Conservation (phyloP, 345 rosid species). For the Salix brachista region DNA sequence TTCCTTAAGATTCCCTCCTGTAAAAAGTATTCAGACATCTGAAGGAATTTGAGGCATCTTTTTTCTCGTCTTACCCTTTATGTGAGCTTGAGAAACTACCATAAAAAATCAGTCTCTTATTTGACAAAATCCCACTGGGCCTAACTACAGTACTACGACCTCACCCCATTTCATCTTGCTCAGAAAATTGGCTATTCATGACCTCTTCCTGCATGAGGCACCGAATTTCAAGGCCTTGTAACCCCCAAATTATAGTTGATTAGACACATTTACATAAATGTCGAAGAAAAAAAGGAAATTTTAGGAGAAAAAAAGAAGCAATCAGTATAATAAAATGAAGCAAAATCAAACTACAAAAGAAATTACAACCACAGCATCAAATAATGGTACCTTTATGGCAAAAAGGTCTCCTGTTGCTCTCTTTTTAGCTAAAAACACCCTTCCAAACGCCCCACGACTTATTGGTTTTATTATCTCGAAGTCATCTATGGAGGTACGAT, state of each 20-base stretch:
- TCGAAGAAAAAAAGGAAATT: not conserved
- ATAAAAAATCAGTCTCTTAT: not conserved
- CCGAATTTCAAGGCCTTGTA: not conserved
- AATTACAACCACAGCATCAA: conserved; percentile 12
- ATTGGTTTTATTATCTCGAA: conserved; percentile 99
- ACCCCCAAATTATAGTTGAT: not conserved
- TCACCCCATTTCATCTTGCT: not conserved
- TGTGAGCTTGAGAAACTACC: not conserved
- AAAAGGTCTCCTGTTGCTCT: conserved; percentile 98
- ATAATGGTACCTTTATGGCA: conserved; percentile 73
- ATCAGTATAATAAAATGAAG: not conserved
- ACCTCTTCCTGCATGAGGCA: not conserved
- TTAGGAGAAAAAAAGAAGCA: not conserved
- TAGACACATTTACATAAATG: not conserved
- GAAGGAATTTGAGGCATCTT: not conserved
- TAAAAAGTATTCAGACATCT: not conserved
- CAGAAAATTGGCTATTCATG: not conserved
- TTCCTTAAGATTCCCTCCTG: not conserved
- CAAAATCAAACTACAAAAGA: conserved; percentile 4
- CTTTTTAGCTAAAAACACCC: conserved; percentile 95
- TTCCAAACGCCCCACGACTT: conserved; percentile 99
- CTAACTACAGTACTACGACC: not conserved
- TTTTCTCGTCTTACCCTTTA: not conserved
- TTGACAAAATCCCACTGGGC: not conserved
- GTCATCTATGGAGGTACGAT: conserved; percentile 96